These are phyloP conservation scores for Aegilops speltoides DNA, from an alignment of 176 grass and related monocot species.

Conservation along the genomic window DNA sequence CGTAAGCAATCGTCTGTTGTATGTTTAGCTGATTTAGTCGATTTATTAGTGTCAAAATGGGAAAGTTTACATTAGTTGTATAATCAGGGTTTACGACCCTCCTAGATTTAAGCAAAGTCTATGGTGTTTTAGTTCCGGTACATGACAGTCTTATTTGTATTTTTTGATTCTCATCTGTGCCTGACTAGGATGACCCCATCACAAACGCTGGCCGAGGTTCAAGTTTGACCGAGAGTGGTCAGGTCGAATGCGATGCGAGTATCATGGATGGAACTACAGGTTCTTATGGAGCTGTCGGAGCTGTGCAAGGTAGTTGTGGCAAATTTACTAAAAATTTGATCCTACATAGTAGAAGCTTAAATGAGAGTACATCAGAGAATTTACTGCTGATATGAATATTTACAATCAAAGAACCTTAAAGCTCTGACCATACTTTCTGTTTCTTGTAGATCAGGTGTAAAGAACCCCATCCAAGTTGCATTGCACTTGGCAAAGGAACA, in stretches of 20 bases:
- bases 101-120: background rate
- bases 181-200: slow-evolving; percentile 75
- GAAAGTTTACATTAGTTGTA: background rate
- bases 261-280: slow-evolving; percentile 92
- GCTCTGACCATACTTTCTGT: slow-evolving; percentile 32
- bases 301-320: slow-evolving; percentile 72
- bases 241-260: slow-evolving; percentile 93
- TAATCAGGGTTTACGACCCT: background rate
- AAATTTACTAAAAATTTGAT: slow-evolving; percentile 5
- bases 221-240: slow-evolving; percentile 82
- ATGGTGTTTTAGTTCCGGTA: background rate
- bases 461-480: slow-evolving; percentile 86
- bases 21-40: background rate
- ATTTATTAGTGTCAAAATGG: background rate
- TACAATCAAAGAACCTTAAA: background rate
- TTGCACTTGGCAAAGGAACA: slow-evolving; percentile 78
- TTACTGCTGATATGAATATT: slow-evolving; percentile 4
- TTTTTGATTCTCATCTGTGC: slow-evolving; percentile 18
- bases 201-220: slow-evolving; percentile 91
- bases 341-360: background rate
- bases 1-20: background rate
- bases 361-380: background rate
- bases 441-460: slow-evolving; percentile 91
- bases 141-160: background rate
- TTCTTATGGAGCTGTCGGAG: slow-evolving; percentile 86